A percentile compares a stretch with the other conserved stretches of the same genome.
Evolutionary conservation across 2,329 filamentous ascomycete genomes (phyloP).

Genomic region (Cytospora paraplurivora): DNA sequence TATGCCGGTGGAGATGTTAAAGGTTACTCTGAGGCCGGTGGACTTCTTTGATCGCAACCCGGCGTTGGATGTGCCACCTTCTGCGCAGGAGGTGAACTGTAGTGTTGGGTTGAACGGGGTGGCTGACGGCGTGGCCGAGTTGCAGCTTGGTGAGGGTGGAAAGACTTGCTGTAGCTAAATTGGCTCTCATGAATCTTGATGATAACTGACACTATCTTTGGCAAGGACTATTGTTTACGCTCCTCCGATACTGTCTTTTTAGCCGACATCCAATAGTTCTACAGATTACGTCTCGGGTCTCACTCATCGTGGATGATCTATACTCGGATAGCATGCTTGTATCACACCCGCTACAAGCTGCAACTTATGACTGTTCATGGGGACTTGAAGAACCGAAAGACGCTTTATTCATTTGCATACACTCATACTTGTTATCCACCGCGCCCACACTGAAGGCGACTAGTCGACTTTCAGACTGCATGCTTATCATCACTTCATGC

Average conservation of each 20-base stretch:
- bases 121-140: slow-evolving; percentile 19
- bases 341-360: too few relatives aligned
- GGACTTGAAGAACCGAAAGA: too few relatives aligned
- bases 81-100: slow-evolving; percentile 46
- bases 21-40: slow-evolving; percentile 51
- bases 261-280: too few relatives aligned
- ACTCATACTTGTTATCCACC: background rate
- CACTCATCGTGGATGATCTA: too few relatives aligned
- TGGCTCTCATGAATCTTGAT: background rate
- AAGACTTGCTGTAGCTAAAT: slow-evolving; percentile 6
- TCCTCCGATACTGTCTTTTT: too few relatives aligned
- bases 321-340: too few relatives aligned
- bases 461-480: background rate
- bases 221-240: too few relatives aligned
- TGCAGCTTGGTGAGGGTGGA: slow-evolving; percentile 26
- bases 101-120: slow-evolving; percentile 37
- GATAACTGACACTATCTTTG: background rate
- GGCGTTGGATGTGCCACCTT: slow-evolving; percentile 51
- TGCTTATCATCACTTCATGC: background rate
- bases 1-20: slow-evolving; percentile 63
- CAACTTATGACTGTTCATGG: too few relatives aligned
- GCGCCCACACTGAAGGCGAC: background rate
- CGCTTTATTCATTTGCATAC: too few relatives aligned
- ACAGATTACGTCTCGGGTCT: too few relatives aligned
- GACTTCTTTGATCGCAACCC: slow-evolving; percentile 58